Base-by-base conservation (phyloP, 768 basidiomycete species). In the Mycena belliarum region DNA sequence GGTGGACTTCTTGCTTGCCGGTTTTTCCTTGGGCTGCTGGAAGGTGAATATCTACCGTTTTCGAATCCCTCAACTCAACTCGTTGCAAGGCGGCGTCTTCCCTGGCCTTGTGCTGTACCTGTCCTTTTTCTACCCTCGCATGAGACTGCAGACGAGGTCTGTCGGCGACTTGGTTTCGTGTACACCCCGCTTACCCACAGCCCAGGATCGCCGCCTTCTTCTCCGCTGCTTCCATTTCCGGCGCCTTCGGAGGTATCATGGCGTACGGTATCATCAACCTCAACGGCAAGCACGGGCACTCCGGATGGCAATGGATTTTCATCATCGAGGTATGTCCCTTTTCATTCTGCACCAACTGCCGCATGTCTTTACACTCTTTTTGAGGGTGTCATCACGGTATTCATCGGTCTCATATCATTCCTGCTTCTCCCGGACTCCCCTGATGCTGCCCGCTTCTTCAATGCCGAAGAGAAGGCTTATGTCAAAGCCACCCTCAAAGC, bases 271-370 rank as follows among this genome's bases (percentile, higher is more conserved):
- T 91, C 65, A 77, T 83, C 52, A 74, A 83, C 37, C 84, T 90
- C 80, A 66, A 87, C 47, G 85, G 85, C 12, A 69, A 81, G 11
- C 76, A 78, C 0, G 70, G 76, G 2, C 78, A 77, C 38, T 75
- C 79, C 4, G 87, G 85, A 3, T 89, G 87, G 87, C 75, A 80
- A 16, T 89, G 85, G 87, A 81, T 88, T 47, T 86, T 86, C 67
- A 83, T 86, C 50, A 71, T 86, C 29, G 62, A 63, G 61, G 75
- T 74, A 49, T 59, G 10, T 28, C 68, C 54, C 37, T 29, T 11
- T 23, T 7, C 7, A 25, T n/a, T n/a, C n/a, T n/a, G n/a, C n/a
- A n/a, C n/a, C n/a, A n/a, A n/a, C n/a, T n/a, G n/a, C n/a, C n/a
- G n/a, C n/a, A n/a, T n/a, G n/a, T n/a, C n/a, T n/a, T 42, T 18